Base-by-base conservation (phyloP, 495 filamentous ascomycete genomes). In the Cercophora sp. region DNA sequence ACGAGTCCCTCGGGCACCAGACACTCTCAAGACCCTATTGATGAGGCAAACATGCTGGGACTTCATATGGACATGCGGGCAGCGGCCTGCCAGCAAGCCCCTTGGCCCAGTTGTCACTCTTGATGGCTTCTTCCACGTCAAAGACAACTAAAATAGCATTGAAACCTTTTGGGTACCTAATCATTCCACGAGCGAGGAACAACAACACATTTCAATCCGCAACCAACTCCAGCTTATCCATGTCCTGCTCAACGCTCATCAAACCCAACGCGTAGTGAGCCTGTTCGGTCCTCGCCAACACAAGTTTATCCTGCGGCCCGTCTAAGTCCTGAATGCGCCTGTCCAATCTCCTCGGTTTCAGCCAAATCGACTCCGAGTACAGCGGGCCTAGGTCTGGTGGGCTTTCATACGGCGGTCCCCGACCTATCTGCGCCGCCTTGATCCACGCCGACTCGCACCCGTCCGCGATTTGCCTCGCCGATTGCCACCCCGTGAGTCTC, bases 361-460 rank as follows among this genome's bases (percentile, higher is more conserved):
- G 57, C 72, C 67, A 73, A 48, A 77, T 60, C 55, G 63, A 62
- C 42, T 66, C 58, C 19, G 67, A 61, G 24, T 63, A 49, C 35
- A 68, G 46, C 48, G 54, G 61, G 0, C 59, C 65, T 19, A 72
- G 52, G 41, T 68, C 62, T 19, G 70, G 68, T n/a, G 78, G 74
- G 52, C 76, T 67, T 46, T 70, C 59, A 65, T 93, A 96, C 10
- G 81, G 80, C 15, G 91, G 91, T 0, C 91, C 92, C 6, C 80
- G 78, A 2, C 88, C 88, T 52, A 84, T 67, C 48, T 82, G 78
- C 0, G 82, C 86, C 9, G 85, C 81, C 54, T 81, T 83, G 36
- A 80, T 74, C 93, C 93, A 98, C 4, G 83, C 79, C 10, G 78
- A 82, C 65, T 96, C 91, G 67, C 89, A 96, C 2, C 90, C 90